Conservation (phyloP, 2,329 filamentous ascomycete genomes). For the Sporothrix luriei region DNA sequence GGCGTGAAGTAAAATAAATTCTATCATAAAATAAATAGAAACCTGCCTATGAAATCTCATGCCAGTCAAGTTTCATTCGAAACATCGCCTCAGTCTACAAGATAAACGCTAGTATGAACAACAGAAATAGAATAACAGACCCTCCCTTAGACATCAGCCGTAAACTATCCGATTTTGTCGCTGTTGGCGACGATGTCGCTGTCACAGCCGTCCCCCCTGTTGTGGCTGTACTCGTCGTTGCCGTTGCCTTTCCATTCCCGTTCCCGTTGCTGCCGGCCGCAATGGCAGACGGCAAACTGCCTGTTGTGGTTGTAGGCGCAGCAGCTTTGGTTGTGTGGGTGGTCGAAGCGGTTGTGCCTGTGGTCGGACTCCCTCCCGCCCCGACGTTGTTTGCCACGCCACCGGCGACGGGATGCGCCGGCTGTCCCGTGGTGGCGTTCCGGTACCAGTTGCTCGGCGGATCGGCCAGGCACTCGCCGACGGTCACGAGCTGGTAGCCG, state of each 20-base stretch:
- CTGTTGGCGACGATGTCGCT: background rate
- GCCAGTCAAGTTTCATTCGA: too few relatives aligned
- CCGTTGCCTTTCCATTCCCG: background rate
- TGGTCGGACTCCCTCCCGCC: background rate
- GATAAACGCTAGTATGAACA: background rate
- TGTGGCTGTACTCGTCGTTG: background rate
- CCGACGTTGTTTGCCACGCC: background rate
- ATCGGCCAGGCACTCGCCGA: conserved; percentile 53
- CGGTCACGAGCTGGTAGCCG: conserved; percentile 50
- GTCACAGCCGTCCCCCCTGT: background rate
- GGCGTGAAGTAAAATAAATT: too few relatives aligned
- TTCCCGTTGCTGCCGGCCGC: background rate
- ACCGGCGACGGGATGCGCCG: conserved; percentile 28
- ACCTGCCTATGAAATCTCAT: too few relatives aligned
- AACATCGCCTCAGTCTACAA: background rate
- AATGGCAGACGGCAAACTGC: background rate
- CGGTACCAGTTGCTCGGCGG: conserved; percentile 53
- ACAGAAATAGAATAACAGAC: background rate
- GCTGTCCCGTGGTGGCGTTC: conserved; percentile 41
- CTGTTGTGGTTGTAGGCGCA: background rate
- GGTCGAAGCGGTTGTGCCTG: background rate
- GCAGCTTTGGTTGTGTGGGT: background rate
- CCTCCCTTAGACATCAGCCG: background rate
- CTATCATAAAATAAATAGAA: too few relatives aligned
- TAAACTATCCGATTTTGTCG: background rate